These are phyloP conservation scores for Fraxinus angustifolia DNA, from an alignment of 305 asterid species.

Conservation along the genomic window DNA sequence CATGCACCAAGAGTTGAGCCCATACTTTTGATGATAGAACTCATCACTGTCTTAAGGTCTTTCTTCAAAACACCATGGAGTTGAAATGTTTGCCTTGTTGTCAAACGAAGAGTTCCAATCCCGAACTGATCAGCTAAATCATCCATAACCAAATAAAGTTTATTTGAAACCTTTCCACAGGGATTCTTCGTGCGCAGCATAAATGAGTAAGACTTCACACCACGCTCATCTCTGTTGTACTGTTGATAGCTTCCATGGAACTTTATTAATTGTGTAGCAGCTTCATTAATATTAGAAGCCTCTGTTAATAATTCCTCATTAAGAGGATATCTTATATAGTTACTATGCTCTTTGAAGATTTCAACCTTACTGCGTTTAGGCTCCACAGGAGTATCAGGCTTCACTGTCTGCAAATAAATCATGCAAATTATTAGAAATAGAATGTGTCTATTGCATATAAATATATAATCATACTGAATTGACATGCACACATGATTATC, in stretches of 20 bases:
- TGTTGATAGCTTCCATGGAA: conserved; percentile 98
- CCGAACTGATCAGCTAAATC: conserved; percentile 94
- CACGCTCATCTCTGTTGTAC: conserved; percentile 89
- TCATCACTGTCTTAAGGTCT: conserved; percentile 90
- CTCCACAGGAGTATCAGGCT: conserved; percentile 55
- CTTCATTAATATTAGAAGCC: conserved; percentile 75
- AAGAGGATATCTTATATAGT: conserved; percentile 87
- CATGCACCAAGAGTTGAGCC: conserved; percentile 97
- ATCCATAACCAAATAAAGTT: conserved; percentile 87
- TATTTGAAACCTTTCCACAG: conserved; percentile 88
- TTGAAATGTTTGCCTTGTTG: conserved; percentile 95
- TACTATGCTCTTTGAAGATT: conserved; percentile 80
- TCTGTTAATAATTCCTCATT: conserved; percentile 79
- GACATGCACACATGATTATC: neutral
- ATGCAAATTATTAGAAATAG: conserved; percentile 1
- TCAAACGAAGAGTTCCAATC: conserved; percentile 84
- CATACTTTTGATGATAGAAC: conserved; percentile 71
- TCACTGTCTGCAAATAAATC: conserved; percentile 59
- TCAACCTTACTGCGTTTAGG: conserved; percentile 87
- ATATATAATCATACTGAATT: neutral
- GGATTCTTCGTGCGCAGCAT: conserved; percentile 99
- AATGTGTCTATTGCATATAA: neutral
- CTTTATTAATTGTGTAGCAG: conserved; percentile 90
- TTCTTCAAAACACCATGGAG: conserved; percentile 88
- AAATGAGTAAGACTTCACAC: conserved; percentile 71